Evolutionary conservation across 352 stramenopile species (phyloP), one percentile per base, ranked within the genome.

Genomic region (Thraustotheca clavata): DNA sequence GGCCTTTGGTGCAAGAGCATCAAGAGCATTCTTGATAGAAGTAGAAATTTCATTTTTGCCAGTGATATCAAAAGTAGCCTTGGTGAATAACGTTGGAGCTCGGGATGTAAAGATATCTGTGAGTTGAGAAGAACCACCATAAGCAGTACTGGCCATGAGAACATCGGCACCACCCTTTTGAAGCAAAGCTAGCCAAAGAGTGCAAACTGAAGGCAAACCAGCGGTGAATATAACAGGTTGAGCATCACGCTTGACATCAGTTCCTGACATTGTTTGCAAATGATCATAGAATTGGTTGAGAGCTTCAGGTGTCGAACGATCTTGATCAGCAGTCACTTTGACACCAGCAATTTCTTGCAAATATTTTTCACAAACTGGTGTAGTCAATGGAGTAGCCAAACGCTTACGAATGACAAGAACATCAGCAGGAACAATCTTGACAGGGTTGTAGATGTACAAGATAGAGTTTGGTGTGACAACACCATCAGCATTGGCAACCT

Each of bases 61-160:
- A n/a, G 61, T 67, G 39, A 71, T 68, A 40, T 69, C 57, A 27
- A 71, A 71, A 22, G 35, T 71, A 35, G 33, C 47, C 52, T 71
- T 71, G 38, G 46, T 24, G 40, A 65, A 55, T 16, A 35, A n/a
- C 22, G 35, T 43, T 1, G 57, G 12, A 29, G 57, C 46, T 4
- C 27, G 62, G 14, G 11, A 18, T 7, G 41, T 41, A 26, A 69
- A 67, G 20, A 71, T 50, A 38, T 71, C 67, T 11, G 67, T 71
- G 2, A 71, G 38, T 34, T 71, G 46, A 22, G 38, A 61, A 33
- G 50, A 67, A 9, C 67, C 67, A 20, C 67, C 67, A 41, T 71
- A 71, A 8, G 67, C 60, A 14, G 67, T 71, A 26, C 31, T 60
- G 2, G 67, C 67, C 67, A 71, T 71, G 47, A 71, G 47, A 2